Conservation (phyloP, 768 basidiomycete genomes). For the Pleurotus tuber-regium region DNA sequence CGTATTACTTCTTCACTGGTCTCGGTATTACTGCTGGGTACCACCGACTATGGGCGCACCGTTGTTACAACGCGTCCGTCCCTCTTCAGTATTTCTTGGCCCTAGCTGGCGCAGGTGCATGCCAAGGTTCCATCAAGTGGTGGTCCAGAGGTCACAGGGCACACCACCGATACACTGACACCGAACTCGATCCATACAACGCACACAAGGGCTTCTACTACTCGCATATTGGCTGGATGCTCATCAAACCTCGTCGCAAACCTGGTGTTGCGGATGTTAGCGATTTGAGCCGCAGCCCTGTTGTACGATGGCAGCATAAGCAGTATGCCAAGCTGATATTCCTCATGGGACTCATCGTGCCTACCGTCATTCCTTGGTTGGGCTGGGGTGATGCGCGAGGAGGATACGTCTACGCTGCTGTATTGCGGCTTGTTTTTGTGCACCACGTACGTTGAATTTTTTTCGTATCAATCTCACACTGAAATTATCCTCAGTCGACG, state of each 20-base stretch:
- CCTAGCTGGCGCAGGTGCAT: conserved; percentile 84
- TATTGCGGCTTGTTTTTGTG: conserved; percentile 62
- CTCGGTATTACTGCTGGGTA: conserved; percentile 93
- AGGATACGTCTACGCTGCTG: conserved; percentile 75
- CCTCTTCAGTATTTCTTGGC: conserved; percentile 87
- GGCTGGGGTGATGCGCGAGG: conserved; percentile 86
- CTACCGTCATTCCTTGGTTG: conserved; percentile 59
- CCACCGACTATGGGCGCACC: conserved; percentile 96
- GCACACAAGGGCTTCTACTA: conserved; percentile 86
- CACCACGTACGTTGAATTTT: conserved; percentile 51
- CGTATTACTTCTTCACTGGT: conserved; percentile 50
- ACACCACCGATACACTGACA: conserved; percentile 96
- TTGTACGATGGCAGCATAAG: conserved; percentile 87
- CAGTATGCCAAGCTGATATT: conserved; percentile 66
- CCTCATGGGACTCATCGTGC: conserved; percentile 56
- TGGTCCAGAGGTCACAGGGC: conserved; percentile 98
- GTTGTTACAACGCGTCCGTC: conserved; percentile 88
- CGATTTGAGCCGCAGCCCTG: conserved; percentile 75
- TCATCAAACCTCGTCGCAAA: conserved; percentile 84
- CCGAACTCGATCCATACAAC: conserved; percentile 94
- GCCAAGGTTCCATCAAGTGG: conserved; percentile 98
- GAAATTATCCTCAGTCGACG: conserved; percentile 84
- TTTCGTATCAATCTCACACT: conserved; percentile 44
- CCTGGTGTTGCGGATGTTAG: conserved; percentile 90
- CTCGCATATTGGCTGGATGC: conserved; percentile 92